These are phyloP conservation scores for Coemansia erecta DNA, from an alignment of 192 early-diverging fungal species.

Conservation along the genomic window DNA sequence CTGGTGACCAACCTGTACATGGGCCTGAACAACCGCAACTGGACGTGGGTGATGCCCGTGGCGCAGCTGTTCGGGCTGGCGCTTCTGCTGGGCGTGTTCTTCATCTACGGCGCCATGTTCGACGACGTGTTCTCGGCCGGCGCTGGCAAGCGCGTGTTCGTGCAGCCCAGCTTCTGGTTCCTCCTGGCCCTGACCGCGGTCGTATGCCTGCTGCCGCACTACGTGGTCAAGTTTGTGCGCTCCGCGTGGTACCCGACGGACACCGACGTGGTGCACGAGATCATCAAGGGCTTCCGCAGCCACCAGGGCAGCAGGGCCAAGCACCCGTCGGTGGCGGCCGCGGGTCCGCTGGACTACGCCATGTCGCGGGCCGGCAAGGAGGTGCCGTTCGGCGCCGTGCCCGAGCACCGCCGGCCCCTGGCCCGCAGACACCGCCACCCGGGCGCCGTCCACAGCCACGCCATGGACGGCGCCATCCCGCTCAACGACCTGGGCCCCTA, in stretches of 20 bases:
- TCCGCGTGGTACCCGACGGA: constrained; percentile 77
- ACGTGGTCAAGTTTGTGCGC: constrained; percentile 62
- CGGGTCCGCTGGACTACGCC: constrained; percentile 1
- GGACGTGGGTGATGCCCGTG: constrained; percentile 67
- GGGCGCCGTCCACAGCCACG: constrained; percentile 2
- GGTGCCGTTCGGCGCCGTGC: constrained; percentile 48
- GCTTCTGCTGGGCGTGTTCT: constrained; percentile 56
- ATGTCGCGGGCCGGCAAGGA: no score
- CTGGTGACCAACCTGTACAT: constrained; percentile 79
- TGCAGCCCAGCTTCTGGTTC: constrained; percentile 69
- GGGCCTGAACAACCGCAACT: constrained; percentile 67
- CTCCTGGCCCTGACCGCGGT: constrained; percentile 57
- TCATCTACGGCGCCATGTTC: constrained; percentile 63
- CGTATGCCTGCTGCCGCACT: constrained; percentile 73
- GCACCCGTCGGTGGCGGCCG: not conserved
- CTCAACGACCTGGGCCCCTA: constrained; percentile 23
- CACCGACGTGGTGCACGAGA: constrained; percentile 82
- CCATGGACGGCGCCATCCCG: constrained; percentile 44
- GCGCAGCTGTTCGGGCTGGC: constrained; percentile 46
- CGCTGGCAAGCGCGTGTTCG: constrained; percentile 60
- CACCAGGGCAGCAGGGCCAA: constrained; percentile 3
- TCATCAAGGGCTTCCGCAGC: constrained; percentile 51
- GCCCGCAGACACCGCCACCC: constrained; percentile 9
- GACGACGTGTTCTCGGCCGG: constrained; percentile 57
- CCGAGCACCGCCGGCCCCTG: constrained; percentile 24